Percentiles rank a stretch among this genome's conserved stretches.
Evolutionary conservation across 2,329 filamentous ascomycete species (phyloP).

Genomic region (Trichoderma harzianum): DNA sequence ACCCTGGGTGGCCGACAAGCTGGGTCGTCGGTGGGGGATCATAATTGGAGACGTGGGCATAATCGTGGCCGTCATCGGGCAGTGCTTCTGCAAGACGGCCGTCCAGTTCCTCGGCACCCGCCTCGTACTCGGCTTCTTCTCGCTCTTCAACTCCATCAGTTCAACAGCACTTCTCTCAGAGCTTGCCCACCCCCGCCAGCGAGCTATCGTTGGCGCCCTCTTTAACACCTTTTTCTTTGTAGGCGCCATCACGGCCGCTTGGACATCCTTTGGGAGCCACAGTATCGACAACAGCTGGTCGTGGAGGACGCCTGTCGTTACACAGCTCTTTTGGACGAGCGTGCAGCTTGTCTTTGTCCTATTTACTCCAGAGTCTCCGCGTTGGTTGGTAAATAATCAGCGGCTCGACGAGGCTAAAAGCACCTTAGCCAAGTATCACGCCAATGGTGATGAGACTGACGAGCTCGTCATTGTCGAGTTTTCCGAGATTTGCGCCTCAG

Average conservation of each 20-base stretch:
- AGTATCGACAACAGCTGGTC: no score
- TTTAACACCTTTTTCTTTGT: no score
- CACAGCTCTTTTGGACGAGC: neutral
- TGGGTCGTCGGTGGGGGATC: neutral
- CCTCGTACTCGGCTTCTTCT: neutral
- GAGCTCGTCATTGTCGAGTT: neutral
- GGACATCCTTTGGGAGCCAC: no score
- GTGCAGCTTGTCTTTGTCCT: neutral
- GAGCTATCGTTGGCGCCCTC: no score
- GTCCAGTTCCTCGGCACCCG: neutral
- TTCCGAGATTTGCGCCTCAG: neutral
- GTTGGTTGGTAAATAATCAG: neutral
- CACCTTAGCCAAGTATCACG: neutral
- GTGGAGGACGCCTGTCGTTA: no score
- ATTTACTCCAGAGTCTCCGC: neutral
- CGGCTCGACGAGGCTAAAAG: neutral
- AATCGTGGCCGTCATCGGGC: neutral
- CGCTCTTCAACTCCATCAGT: neutral
- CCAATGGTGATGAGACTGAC: neutral
- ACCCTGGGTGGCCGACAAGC: neutral
- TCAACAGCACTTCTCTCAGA: no score
- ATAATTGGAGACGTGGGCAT: neutral
- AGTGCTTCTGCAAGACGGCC: neutral
- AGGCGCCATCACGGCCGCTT: no score
- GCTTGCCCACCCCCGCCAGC: no score